A percentile compares a stretch with the other conserved stretches of the same genome.
phyloP scores from a whole-genome alignment of 371 early-diverging fungal species.

The Dichotomocladium elegans region DNA sequence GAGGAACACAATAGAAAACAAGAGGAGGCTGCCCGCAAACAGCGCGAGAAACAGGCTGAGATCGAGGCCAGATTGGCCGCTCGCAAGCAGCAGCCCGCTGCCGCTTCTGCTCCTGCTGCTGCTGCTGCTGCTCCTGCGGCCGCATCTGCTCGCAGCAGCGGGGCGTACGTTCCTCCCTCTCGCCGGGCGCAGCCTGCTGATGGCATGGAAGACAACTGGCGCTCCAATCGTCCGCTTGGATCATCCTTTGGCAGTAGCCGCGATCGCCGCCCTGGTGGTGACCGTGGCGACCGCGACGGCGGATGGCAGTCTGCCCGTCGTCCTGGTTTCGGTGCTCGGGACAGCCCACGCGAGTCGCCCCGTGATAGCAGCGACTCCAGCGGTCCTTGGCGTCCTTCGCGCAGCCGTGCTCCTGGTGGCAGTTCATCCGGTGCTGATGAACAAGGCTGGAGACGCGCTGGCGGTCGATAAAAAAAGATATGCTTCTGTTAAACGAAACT shows the following conservation, averaged over 20 bases:
- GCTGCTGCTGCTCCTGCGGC: conserved; percentile 1
- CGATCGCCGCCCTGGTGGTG: conserved; percentile 2
- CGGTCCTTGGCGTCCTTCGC: neutral
- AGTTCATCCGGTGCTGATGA: neutral
- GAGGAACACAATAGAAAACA: conserved; percentile 28
- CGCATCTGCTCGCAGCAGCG: conserved; percentile 11
- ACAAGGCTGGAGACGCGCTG: neutral
- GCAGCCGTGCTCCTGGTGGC: neutral
- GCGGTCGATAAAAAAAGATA: too few species aligned
- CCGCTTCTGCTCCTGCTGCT: conserved; percentile 7
- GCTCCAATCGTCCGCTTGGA: conserved; percentile 2
- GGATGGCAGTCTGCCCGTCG: neutral
- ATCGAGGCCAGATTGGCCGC: conserved; percentile 31
- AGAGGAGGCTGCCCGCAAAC: conserved; percentile 37
- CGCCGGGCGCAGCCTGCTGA: conserved; percentile 9
- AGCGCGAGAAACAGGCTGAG: conserved; percentile 35
- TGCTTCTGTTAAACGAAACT: too few species aligned
- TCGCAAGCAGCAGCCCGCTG: neutral
- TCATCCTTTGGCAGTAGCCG: neutral
- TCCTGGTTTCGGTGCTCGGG: conserved; percentile 2
- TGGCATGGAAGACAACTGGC: conserved; percentile 10
- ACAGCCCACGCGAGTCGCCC: neutral
- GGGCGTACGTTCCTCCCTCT: conserved; percentile 16
- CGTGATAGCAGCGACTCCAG: neutral
- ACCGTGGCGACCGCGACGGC: conserved; percentile 1